A percentile compares a stretch with the other conserved stretches of the same genome.
phyloP scores from a whole-genome alignment of 2,329 filamentous ascomycete species.

The Neofusicoccum umdonicola region DNA sequence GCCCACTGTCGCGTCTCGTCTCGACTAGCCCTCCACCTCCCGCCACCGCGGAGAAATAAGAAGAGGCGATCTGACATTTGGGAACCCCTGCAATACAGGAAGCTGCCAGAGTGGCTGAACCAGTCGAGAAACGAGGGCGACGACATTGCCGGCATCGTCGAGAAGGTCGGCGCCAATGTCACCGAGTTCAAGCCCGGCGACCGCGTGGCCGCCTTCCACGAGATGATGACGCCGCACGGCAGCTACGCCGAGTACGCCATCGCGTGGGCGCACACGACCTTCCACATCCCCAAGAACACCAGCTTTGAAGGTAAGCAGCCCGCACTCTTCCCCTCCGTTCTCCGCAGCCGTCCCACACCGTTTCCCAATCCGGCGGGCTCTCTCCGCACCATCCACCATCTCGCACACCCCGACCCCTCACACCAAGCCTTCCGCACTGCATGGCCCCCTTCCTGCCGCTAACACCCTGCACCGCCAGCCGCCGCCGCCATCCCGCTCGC shows the following conservation, averaged over 20 bases:
- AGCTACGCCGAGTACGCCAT: constrained; percentile 46
- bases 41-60: background rate
- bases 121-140: constrained; percentile 19
- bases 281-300: constrained; percentile 39
- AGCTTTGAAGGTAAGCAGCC: constrained; percentile 31
- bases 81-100: background rate
- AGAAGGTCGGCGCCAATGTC: constrained; percentile 22
- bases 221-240: constrained; percentile 36
- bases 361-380: background rate
- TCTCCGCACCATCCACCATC: too few species aligned
- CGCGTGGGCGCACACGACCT: constrained; percentile 42
- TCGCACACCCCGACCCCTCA: too few species aligned
- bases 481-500: constrained; percentile 56
- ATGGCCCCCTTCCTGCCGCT: constrained; percentile 15
- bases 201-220: constrained; percentile 33
- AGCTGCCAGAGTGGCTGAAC: background rate
- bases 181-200: constrained; percentile 22
- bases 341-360: background rate
- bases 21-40: background rate
- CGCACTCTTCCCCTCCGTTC: background rate
- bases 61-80: background rate
- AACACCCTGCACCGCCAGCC: constrained; percentile 30
- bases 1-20: too few species aligned
- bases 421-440: background rate
- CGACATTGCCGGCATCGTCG: constrained; percentile 23